Base-by-base conservation (phyloP, 495 filamentous ascomycete species). In the Neurospora intermedia region DNA sequence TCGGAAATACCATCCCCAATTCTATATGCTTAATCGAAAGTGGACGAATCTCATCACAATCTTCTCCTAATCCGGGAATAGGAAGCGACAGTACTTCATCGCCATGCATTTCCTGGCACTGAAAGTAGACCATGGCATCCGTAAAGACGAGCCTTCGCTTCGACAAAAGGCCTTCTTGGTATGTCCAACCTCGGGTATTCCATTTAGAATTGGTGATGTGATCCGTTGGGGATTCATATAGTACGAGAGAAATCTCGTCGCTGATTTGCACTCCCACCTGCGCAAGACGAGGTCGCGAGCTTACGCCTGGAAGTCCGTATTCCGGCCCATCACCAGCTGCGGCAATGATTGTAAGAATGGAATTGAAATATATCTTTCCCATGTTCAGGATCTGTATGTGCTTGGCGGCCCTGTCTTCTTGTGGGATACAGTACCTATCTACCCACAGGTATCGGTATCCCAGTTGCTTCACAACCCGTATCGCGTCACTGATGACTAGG, bases 111-210 rank as follows among this genome's bases (percentile, higher is more conserved):
- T 70, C 72, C 5, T 76, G 69, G 72, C 82, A 84, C 40, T 83
- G 77, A 72, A 80, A 85, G 69, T 81, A 84, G 40, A 80, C 73
- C 71, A 81, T 77, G 0, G 75, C 16, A 4, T 81, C 77, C 0
- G 77, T 80, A 45, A 75, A 75, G 45, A 73, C 31, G 3, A 75
- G 46, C 45, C 71, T 23, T 0, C 82, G 76, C 18, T 71, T 71
- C 0, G 82, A 78, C 11, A 85, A 73, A 0, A 82, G 39, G 1
- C 70, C 80, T 73, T 85, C 83, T 70, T 85, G 83, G 72, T 77
- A 85, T 3, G 83, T 85, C 83, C 83, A 85, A 3, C 78, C 84
- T 38, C 83, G 71, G 3, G 76, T 80, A 4, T 45, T 41, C 83
- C 82, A 84, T 31, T 71, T 76, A 0, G 78, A 80, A 0, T 70